phyloP scores from a whole-genome alignment of 345 rosid species.

The Melaleuca alternifolia region DNA sequence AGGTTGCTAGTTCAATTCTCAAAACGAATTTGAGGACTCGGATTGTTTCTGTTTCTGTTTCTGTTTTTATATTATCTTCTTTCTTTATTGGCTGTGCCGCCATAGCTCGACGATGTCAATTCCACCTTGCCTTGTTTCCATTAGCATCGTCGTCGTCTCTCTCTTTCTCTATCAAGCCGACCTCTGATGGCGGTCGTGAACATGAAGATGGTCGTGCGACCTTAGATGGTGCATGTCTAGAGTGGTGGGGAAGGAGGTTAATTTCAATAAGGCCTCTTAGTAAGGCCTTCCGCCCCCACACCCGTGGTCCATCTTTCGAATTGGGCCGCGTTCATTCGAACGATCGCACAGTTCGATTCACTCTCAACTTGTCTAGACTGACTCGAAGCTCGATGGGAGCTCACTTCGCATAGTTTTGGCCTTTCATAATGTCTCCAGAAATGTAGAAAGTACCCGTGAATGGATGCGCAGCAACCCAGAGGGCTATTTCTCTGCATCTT shows the following conservation, averaged over 20 bases:
- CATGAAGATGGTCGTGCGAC: background rate
- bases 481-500: background rate
- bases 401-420: background rate
- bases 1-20: background rate
- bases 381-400: accelerated
- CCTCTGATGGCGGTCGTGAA: background rate
- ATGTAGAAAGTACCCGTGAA: background rate
- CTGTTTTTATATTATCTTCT: background rate
- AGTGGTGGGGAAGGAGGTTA: too few species aligned
- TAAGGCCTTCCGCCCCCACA: too few species aligned
- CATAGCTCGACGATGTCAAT: background rate
- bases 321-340: background rate
- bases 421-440: background rate
- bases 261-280: too few species aligned
- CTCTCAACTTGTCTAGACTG: accelerated
- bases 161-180: background rate
- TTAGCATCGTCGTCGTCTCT: background rate
- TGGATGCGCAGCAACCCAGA: background rate
- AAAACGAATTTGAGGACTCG: background rate
- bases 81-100: background rate
- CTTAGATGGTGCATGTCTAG: too few species aligned
- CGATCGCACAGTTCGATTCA: background rate
- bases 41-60: background rate
- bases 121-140: background rate
- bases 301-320: background rate